These are phyloP conservation scores for Auricularia sp. DNA, from an alignment of 768 basidiomycete genomes.

Conservation along the genomic window DNA sequence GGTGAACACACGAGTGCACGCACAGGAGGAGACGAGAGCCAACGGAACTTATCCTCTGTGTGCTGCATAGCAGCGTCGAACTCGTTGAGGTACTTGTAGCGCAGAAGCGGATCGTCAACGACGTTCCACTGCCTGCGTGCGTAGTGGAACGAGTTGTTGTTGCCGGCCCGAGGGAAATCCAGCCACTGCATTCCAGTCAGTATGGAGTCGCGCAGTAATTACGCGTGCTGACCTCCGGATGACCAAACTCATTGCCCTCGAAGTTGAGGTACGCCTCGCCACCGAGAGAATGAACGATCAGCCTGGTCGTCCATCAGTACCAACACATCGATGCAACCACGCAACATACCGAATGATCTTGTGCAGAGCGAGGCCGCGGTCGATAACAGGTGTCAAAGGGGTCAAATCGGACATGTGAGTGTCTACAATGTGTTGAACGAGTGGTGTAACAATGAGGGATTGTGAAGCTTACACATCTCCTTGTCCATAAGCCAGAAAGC, in stretches of 20 bases:
- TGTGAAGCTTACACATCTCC: constrained; percentile 79
- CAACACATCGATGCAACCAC: neutral
- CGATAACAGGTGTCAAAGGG: constrained; percentile 71
- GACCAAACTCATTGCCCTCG: constrained; percentile 96
- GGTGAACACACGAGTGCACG: constrained; percentile 7
- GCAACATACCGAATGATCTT: constrained; percentile 85
- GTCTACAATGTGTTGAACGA: constrained; percentile 34
- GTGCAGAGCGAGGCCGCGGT: constrained; percentile 86
- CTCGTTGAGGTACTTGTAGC: constrained; percentile 91
- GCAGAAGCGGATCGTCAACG: constrained; percentile 70
- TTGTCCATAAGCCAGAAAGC: constrained; percentile 99
- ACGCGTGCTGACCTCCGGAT: constrained; percentile 64
- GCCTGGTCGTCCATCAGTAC: constrained; percentile 30
- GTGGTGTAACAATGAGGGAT: constrained; percentile 3
- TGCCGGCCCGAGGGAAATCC: constrained; percentile 95
- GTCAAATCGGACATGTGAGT: constrained; percentile 89
- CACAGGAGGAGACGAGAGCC: constrained; percentile 77
- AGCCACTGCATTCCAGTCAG: constrained; percentile 66
- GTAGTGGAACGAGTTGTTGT: constrained; percentile 92
- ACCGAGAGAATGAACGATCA: constrained; percentile 84
- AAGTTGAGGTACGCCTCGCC: constrained; percentile 98
- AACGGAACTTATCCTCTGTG: constrained; percentile 66
- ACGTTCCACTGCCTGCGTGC: constrained; percentile 96
- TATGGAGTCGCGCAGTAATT: neutral
- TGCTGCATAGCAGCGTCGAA: constrained; percentile 92